Evolutionary conservation across 306 rosid species (phyloP).

Genomic region (Vigna radiata): DNA sequence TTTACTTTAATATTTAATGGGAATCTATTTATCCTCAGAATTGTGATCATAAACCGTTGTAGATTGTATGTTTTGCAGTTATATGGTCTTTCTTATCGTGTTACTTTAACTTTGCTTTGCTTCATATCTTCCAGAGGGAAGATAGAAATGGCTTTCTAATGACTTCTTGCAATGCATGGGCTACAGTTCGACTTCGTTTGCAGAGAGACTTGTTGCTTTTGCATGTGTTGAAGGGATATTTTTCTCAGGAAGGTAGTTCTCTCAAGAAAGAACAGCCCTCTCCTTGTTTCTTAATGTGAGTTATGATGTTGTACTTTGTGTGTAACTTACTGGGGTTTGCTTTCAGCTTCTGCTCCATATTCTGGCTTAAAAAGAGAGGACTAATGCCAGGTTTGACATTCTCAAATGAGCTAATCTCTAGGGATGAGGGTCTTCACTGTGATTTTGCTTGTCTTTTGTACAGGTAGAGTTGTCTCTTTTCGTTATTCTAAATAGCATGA

Average conservation of each 20-base stretch:
- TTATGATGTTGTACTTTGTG: conserved; percentile 9
- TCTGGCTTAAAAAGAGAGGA: conserved; percentile 94
- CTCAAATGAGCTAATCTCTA: conserved; percentile 91
- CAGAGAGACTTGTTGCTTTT: conserved; percentile 88
- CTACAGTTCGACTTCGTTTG: conserved; percentile 78
- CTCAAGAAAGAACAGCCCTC: conserved; percentile 15
- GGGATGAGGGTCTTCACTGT: conserved; percentile 98
- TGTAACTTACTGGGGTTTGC: conserved; percentile 31
- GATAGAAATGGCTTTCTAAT: conserved; percentile 22
- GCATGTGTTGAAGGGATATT: conserved; percentile 94
- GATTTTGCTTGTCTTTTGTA: conserved; percentile 95
- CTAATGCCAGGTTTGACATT: conserved; percentile 90
- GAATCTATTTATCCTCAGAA: neutral
- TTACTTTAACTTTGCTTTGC: conserved; percentile 13
- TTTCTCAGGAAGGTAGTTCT: conserved; percentile 88
- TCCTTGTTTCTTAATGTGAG: conserved; percentile 16
- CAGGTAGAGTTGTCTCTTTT: conserved; percentile 55
- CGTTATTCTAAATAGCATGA: conserved; percentile 23
- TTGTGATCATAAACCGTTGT: neutral
- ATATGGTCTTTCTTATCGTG: conserved; percentile 9
- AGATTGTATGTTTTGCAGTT: conserved; percentile 4
- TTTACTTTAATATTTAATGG: neutral
- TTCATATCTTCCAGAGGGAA: conserved; percentile 18
- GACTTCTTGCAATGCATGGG: conserved; percentile 47
- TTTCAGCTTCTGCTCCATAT: conserved; percentile 93